Percentiles rank a stretch among this genome's conserved stretches.
These are phyloP conservation scores for Phoenix dactylifera DNA, from an alignment of 176 grass and related monocot species.

Conservation along the genomic window DNA sequence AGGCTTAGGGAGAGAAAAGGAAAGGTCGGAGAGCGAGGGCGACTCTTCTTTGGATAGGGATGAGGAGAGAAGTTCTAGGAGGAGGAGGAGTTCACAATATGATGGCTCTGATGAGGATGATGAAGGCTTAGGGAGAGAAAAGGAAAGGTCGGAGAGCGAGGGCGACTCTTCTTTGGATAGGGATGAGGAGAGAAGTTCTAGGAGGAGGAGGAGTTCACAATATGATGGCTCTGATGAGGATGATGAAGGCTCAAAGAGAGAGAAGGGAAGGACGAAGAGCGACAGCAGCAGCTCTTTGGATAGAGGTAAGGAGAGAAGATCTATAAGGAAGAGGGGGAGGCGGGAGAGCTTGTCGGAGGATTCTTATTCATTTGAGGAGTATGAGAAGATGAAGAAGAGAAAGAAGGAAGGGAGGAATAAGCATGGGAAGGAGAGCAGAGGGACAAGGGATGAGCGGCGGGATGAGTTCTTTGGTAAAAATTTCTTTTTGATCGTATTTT, in stretches of 20 bases:
- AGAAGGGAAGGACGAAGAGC: constrained; percentile 3
- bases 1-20: no score
- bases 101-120: no score
- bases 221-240: no score
- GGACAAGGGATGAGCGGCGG: constrained; percentile 3
- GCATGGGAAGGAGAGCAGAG: not conserved
- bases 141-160: constrained; percentile 7
- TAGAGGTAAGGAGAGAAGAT: constrained; percentile 15
- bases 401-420: not conserved
- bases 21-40: constrained; percentile 8
- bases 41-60: constrained; percentile 26
- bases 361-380: constrained; percentile 10
- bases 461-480: constrained; percentile 13
- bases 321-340: constrained; percentile 27
- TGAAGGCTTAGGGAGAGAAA: no score
- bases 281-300: constrained; percentile 20
- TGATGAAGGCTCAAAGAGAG: no score
- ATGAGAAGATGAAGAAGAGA: not conserved
- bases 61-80: constrained; percentile 11
- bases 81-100: constrained; percentile 17
- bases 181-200: constrained; percentile 17
- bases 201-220: constrained; percentile 19
- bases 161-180: constrained; percentile 21
- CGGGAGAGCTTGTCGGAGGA: not conserved
- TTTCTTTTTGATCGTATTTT: not conserved